Evolutionary conservation across 2,329 filamentous ascomycete genomes (phyloP).

Genomic region (Arthrobotrys pseudoclavata): DNA sequence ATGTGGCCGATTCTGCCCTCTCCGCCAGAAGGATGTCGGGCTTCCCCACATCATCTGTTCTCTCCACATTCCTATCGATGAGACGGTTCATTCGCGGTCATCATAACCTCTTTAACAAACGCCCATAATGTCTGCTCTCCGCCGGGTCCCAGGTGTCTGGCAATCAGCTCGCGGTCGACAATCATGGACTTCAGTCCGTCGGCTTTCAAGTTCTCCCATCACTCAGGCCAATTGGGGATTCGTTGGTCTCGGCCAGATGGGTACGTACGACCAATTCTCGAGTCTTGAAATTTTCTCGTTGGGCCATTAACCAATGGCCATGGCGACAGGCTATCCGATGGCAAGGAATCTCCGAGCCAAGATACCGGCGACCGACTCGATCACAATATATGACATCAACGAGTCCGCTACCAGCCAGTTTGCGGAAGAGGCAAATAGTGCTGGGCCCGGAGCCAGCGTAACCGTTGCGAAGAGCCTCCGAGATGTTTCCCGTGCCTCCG

Average conservation of each 20-base stretch:
- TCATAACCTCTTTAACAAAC: not conserved
- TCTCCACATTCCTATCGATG: not conserved
- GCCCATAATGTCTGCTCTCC: constrained; percentile 31
- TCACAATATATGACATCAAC: constrained; percentile 78
- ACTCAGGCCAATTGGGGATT: constrained; percentile 72
- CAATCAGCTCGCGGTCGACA: not conserved
- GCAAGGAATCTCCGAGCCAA: constrained; percentile 78
- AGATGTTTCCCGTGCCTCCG: constrained; percentile 76
- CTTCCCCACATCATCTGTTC: constrained; percentile 17
- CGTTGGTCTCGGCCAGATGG: constrained; percentile 74
- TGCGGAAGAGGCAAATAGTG: constrained; percentile 69
- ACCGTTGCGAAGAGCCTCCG: constrained; percentile 72
- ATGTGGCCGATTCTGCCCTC: constrained; percentile 32
- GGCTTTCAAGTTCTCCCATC: constrained; percentile 69
- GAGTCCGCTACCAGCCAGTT: constrained; percentile 72
- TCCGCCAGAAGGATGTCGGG: constrained; percentile 11
- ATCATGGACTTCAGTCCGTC: constrained; percentile 34
- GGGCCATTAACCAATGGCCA: constrained; percentile 63
- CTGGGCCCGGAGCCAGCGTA: constrained; percentile 67
- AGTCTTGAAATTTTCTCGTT: constrained; percentile 49
- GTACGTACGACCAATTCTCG: constrained; percentile 66
- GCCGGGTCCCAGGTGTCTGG: constrained; percentile 11
- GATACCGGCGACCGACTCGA: constrained; percentile 73
- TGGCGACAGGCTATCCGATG: constrained; percentile 74
- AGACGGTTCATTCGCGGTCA: not conserved